Evolutionary conservation across 2,329 filamentous ascomycete genomes (phyloP), one percentile per base, ranked within the genome.

Genomic region (Aureobasidium sp.): DNA sequence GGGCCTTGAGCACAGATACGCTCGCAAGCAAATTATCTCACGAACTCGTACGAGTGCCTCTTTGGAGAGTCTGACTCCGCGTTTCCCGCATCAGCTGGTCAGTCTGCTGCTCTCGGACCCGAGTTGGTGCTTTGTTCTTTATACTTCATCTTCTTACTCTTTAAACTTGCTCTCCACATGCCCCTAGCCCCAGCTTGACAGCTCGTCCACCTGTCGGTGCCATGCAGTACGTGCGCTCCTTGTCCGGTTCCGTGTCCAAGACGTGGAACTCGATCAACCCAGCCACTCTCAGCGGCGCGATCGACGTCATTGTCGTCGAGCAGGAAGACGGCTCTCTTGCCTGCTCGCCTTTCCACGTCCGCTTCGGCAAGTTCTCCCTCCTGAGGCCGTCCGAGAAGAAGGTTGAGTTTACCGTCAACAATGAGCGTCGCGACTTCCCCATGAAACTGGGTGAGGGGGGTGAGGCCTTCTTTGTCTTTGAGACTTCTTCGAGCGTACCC

Each of bases 241-340:
- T 97, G 69, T 94, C 91, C 76, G 92, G 92, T 73, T 95, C 91
- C 58, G 93, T 99, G 70, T 96, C 92, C 69, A 97, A 94, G 78
- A 93, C 94, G 75, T 99, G 94, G 94, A 99, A 99, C 77, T 97
- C 92, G 30, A 96, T 99, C 81, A 99, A 99, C 76, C 94, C 94
- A 55, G 91, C 94, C 48, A 99, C 94, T 11, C 84, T 99, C 62
- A 96, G 91, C 78, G 94, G 94, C 71, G 94, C 94, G 71, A 97
- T 99, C 78, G 94, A 99, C 81, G 93, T 97, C 68, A 96, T 99
- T 68, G 93, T 99, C 61, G 91, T 99, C 63, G 91, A 99, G 76
- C 91, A 95, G 68, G 90, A 93, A 72, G 94, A 99, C 81, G 94
- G 84, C 64, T 82, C 82, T 44, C 82, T 97, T 62, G 86, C 88